These are phyloP conservation scores for Phytophthora pini DNA, from an alignment of 352 stramenopile genomes.

Conservation along the genomic window DNA sequence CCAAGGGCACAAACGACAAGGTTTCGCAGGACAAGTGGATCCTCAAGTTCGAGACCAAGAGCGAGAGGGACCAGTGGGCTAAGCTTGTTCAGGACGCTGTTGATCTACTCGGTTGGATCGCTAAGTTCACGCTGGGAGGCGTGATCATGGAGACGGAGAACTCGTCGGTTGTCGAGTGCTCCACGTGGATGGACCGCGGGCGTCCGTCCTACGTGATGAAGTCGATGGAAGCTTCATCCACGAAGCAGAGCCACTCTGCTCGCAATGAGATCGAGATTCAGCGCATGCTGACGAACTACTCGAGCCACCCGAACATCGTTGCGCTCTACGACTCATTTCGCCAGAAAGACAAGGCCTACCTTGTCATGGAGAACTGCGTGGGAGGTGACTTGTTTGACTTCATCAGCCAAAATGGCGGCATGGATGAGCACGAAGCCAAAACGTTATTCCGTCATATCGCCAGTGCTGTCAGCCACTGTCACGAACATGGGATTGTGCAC, in stretches of 20 bases:
- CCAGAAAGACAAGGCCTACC: constrained; percentile 68
- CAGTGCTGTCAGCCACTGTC: constrained; percentile 56
- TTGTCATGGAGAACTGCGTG: constrained; percentile 68
- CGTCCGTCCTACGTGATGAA: constrained; percentile 75
- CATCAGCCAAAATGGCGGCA: constrained; percentile 56
- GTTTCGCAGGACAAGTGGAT: constrained; percentile 62
- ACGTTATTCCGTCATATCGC: constrained; percentile 61
- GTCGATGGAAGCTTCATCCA: constrained; percentile 54
- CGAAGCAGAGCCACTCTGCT: constrained; percentile 52
- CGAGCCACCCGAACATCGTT: constrained; percentile 72
- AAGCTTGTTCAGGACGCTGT: constrained; percentile 72
- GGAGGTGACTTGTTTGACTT: constrained; percentile 72
- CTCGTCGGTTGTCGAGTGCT: constrained; percentile 70
- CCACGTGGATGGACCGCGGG: constrained; percentile 62
- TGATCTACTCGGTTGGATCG: constrained; percentile 70
- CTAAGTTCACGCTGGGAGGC: constrained; percentile 70
- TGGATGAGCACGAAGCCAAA: constrained; percentile 58
- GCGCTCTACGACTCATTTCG: constrained; percentile 67
- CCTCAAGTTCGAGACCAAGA: constrained; percentile 78
- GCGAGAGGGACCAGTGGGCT: constrained; percentile 65
- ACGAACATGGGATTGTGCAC: constrained; percentile 70
- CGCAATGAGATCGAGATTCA: constrained; percentile 74
- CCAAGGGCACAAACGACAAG: constrained; percentile 36
- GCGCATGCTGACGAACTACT: constrained; percentile 74
- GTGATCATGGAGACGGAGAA: constrained; percentile 63